These are phyloP conservation scores for Sanguinoderma infundibulare DNA, from an alignment of 1,284 basidiomycete species.

Conservation along the genomic window DNA sequence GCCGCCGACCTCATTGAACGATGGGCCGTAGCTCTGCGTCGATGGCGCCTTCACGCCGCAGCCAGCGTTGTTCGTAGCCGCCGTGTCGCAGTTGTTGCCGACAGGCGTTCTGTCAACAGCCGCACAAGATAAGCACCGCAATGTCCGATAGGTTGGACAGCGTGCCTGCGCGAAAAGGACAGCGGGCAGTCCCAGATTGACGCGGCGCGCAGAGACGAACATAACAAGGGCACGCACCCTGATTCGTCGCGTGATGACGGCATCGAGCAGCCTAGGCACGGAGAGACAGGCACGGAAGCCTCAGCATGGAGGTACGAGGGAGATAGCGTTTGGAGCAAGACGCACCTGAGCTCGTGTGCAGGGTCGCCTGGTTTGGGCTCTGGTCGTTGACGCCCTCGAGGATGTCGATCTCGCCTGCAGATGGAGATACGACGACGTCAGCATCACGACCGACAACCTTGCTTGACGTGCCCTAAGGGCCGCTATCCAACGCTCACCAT, in stretches of 20 bases:
- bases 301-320: background rate
- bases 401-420: constrained; percentile 69
- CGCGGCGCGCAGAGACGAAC: too few relatives aligned
- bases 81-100: constrained; percentile 52
- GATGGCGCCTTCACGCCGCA: constrained; percentile 57
- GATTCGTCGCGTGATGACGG: constrained; percentile 48
- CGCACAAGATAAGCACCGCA: too few relatives aligned
- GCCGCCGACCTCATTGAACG: constrained; percentile 60
- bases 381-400: constrained; percentile 70
- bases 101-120: constrained; percentile 38
- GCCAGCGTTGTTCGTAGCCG: constrained; percentile 58
- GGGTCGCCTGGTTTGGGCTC: constrained; percentile 57
- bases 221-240: too few relatives aligned
- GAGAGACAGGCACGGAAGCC: background rate
- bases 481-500: constrained; percentile 18
- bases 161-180: too few relatives aligned
- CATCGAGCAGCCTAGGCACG: constrained; percentile 65
- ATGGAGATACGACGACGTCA: too few relatives aligned
- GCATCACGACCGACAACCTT: too few relatives aligned
- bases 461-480: too few relatives aligned
- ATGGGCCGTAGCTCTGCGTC: constrained; percentile 51
- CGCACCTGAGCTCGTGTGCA: constrained; percentile 62
- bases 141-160: too few relatives aligned
- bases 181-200: too few relatives aligned
- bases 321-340: background rate